A percentile compares a stretch with the other conserved stretches of the same genome.
Evolutionary conservation across 2,329 filamentous ascomycete genomes (phyloP).

Genomic region (Hysterium pulicare): DNA sequence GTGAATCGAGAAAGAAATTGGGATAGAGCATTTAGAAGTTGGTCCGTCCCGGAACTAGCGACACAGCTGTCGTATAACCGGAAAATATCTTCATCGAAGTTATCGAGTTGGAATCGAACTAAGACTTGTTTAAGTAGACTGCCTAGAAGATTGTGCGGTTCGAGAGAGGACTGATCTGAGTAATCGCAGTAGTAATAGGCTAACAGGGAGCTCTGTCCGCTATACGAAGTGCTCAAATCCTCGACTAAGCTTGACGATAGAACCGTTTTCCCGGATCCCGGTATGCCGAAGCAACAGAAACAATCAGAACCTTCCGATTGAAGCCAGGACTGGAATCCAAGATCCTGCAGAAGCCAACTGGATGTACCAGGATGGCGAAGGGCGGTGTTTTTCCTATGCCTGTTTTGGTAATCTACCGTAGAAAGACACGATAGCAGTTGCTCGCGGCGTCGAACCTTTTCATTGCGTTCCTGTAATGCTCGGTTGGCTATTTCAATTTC

Average conservation of each 20-base stretch:
- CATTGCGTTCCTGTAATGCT: constrained; percentile 11
- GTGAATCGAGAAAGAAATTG: constrained; percentile 4
- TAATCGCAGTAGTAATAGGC: constrained; percentile 19
- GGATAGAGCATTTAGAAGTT: constrained; percentile 1
- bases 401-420: constrained; percentile 12
- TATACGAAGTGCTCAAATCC: neutral
- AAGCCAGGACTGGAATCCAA: constrained; percentile 8
- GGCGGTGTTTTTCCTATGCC: constrained; percentile 6
- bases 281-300: constrained; percentile 20
- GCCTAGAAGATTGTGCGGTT: constrained; percentile 5
- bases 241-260: constrained; percentile 12
- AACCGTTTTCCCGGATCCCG: constrained; percentile 20
- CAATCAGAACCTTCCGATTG: constrained; percentile 7
- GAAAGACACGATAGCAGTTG: constrained; percentile 9
- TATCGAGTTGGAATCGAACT: constrained; percentile 3
- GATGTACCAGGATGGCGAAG: constrained; percentile 13
- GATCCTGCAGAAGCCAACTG: constrained; percentile 10
- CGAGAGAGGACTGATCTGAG: constrained; percentile 10
- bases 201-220: neutral
- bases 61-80: neutral
- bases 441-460: constrained; percentile 8
- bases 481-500: constrained; percentile 14
- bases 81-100: constrained; percentile 7
- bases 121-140: constrained; percentile 15
- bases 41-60: neutral